Percentiles rank a stretch among this genome's conserved stretches.
Evolutionary conservation across 2,329 filamentous ascomycete species (phyloP).

Genomic region (Arthrobotrys sphaeroides): DNA sequence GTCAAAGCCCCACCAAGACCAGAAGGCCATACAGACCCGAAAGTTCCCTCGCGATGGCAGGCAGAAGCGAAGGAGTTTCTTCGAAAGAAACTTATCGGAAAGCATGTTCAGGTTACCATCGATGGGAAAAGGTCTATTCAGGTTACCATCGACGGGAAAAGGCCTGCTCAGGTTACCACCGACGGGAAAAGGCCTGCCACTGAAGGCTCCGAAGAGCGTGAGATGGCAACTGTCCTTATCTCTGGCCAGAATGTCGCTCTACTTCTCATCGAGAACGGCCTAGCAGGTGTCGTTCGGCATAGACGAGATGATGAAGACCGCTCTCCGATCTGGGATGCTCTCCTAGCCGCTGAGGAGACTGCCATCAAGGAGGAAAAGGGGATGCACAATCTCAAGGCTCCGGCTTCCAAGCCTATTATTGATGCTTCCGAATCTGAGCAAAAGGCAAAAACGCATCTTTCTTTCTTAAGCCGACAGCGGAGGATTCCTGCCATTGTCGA

Average conservation of each 20-base stretch:
- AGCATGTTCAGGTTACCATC: conserved; percentile 87
- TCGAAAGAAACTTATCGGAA: conserved; percentile 92
- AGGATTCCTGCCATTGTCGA: conserved; percentile 93
- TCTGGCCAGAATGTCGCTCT: conserved; percentile 70
- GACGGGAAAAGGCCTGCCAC: conserved; percentile 83
- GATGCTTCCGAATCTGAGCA: conserved; percentile 93
- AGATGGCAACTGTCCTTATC: conserved; percentile 86
- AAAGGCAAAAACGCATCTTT: conserved; percentile 93
- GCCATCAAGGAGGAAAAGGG: conserved; percentile 90
- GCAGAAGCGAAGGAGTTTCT: conserved; percentile 97
- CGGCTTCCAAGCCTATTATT: conserved; percentile 81
- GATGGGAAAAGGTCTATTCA: conserved; percentile 85
- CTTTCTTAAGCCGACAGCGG: conserved; percentile 86
- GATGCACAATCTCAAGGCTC: conserved; percentile 91
- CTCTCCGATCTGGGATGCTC: conserved; percentile 90
- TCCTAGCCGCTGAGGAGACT: conserved; percentile 79
- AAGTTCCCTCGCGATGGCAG: conserved; percentile 72
- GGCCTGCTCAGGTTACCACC: conserved; percentile 87
- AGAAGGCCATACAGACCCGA: conserved; percentile 44
- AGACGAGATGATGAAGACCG: conserved; percentile 93
- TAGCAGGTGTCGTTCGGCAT: conserved; percentile 92
- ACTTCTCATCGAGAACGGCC: conserved; percentile 75
- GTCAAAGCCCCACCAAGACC: conserved; percentile 81
- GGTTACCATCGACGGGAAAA: conserved; percentile 84
- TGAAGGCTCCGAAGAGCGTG: conserved; percentile 91